These are phyloP conservation scores for Podila minutissima DNA, from an alignment of 192 early-diverging fungal species.

Conservation along the genomic window DNA sequence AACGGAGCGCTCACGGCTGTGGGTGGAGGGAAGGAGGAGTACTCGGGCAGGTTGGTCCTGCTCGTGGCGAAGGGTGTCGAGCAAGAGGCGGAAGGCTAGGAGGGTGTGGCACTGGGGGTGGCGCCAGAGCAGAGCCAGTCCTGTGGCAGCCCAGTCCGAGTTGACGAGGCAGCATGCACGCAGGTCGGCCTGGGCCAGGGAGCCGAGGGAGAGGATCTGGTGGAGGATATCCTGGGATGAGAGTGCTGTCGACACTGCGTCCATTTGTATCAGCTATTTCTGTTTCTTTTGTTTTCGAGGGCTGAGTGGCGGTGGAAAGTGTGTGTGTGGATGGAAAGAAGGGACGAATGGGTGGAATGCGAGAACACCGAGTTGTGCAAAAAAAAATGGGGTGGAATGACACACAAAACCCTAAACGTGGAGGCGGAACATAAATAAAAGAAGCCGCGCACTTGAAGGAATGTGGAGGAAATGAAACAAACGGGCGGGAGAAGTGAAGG, in stretches of 20 bases:
- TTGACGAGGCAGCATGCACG: conserved; percentile 40
- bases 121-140: conserved; percentile 29
- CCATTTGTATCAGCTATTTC: conserved; percentile 6
- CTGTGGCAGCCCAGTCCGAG: conserved; percentile 45
- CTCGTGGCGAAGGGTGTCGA: conserved; percentile 43
- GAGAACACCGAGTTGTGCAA: no score
- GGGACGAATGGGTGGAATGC: no score
- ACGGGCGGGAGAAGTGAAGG: background rate
- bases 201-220: conserved; percentile 21
- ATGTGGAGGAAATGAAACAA: background rate
- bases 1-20: background rate
- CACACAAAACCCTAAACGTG: background rate
- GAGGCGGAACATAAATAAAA: background rate
- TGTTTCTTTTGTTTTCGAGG: no score
- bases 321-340: no score
- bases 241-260: conserved; percentile 17
- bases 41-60: conserved; percentile 17
- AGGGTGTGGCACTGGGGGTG: conserved; percentile 24
- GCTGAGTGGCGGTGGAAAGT: no score
- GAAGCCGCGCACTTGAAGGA: background rate
- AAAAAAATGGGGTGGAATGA: background rate
- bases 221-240: conserved; percentile 43
- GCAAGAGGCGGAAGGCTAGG: conserved; percentile 26
- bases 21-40: background rate
- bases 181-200: conserved; percentile 24